A percentile compares a stretch with the other conserved stretches of the same genome.
These are phyloP conservation scores for Pseudogymnoascus sp. DNA, from an alignment of 2,329 filamentous ascomycete species.

Conservation along the genomic window DNA sequence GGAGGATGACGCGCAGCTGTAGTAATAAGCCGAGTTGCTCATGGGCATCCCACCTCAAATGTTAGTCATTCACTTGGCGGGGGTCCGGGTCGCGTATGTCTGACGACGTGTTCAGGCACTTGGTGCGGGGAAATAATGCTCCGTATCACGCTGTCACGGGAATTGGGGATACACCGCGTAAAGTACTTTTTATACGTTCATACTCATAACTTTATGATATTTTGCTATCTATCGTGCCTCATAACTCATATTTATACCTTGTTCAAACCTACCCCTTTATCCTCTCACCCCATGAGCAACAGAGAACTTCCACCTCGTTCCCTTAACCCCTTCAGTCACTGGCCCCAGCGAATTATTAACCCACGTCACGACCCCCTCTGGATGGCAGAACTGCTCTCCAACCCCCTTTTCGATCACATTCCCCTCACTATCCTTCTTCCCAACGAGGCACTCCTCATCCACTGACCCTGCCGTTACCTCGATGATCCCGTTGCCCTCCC, in stretches of 20 bases:
- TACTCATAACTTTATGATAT: not conserved
- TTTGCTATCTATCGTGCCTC: not conserved
- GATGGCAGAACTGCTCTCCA: not conserved
- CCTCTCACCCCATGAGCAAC: not conserved
- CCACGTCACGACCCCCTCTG: not conserved
- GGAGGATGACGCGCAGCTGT: not conserved
- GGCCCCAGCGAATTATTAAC: not conserved
- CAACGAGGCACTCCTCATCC: conserved; percentile 37
- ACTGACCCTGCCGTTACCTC: conserved; percentile 38
- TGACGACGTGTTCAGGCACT: not conserved
- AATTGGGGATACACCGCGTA: not conserved
- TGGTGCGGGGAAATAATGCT: conserved; percentile 1
- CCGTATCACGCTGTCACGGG: conserved; percentile 6
- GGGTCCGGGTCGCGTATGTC: not conserved
- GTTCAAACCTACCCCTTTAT: not conserved
- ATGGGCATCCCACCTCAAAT: not conserved
- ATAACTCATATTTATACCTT: not conserved
- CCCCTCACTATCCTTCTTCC: conserved; percentile 13
- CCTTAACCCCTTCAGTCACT: not conserved
- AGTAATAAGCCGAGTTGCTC: not conserved
- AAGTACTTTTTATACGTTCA: not conserved
- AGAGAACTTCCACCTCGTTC: not conserved
- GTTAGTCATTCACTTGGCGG: conserved; percentile 9
- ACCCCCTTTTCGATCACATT: not conserved
- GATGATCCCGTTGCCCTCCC: conserved; percentile 27